Conservation (phyloP, 129 eudicot genomes). For the Centella asiatica region DNA sequence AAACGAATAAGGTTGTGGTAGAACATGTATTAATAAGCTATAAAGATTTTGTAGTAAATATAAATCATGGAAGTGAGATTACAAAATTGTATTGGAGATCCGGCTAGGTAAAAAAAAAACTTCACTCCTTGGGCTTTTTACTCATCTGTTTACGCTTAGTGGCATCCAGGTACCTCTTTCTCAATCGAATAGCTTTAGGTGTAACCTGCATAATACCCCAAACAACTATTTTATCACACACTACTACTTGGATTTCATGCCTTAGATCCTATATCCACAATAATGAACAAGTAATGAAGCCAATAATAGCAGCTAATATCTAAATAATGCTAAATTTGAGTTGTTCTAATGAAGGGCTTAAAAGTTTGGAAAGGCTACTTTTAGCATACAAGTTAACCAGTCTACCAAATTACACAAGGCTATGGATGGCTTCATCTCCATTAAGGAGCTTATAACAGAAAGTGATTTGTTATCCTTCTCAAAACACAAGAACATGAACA, state of each 20-base stretch:
- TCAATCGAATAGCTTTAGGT: slow-evolving; percentile 66
- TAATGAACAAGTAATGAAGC: neutral
- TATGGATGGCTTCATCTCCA: neutral
- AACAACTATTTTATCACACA: neutral
- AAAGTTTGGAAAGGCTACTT: neutral
- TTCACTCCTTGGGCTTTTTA: slow-evolving; percentile 59
- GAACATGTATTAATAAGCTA: too few relatives aligned
- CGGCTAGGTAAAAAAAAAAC: too few relatives aligned
- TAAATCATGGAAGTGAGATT: too few relatives aligned
- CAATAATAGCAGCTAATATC: neutral
- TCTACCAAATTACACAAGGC: neutral
- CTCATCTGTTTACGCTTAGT: slow-evolving; percentile 80
- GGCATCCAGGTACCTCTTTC: slow-evolving; percentile 72
- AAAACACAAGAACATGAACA: neutral
- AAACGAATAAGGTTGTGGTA: too few relatives aligned
- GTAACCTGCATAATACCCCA: slow-evolving; percentile 52
- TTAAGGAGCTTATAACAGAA: neutral
- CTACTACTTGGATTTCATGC: too few relatives aligned
- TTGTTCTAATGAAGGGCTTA: neutral
- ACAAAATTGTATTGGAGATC: neutral
- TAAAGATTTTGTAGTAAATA: too few relatives aligned
- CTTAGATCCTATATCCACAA: too few relatives aligned
- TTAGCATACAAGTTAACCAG: neutral
- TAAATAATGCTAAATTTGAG: neutral
- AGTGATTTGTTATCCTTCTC: neutral